Base-by-base conservation (phyloP, 768 basidiomycete species). In the Suillus subaureus region DNA sequence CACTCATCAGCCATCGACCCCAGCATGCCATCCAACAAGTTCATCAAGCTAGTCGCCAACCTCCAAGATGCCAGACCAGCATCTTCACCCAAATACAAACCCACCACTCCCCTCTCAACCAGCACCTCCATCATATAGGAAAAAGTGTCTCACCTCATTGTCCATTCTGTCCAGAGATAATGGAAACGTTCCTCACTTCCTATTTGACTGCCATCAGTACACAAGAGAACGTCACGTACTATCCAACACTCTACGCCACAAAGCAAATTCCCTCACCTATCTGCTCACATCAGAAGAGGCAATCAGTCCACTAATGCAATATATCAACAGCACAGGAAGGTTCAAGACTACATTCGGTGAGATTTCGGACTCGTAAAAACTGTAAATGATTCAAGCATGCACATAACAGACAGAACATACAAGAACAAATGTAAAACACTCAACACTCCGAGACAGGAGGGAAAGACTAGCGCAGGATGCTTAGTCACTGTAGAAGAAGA, bases 31-130 rank as follows among this genome's bases (percentile, higher is more conserved):
- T 55, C 52, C 6, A 37, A 40, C 9, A 47, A 26, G 2, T 61
- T 28, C 33, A n/a, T 39, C 15, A 71, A 67, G 57, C 37, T 64
- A 0, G 61, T 66, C 9, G 33, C 57, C 11, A 31, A 39, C 0
- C 43, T 76, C 2, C 65, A 1, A 45, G 69, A 47, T 58, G 64
- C 26, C 61, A 73, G 2, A 64, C 70, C 12, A 71, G 73, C 47
- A 39, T 79, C 6, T 43, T 80, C 0, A 66, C 69, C 1, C 79
- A 80, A 61, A 70, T 81, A 18, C 45, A 71, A 1, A 75, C 75
- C 2, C 73, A 72, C 2, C 79, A 80, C 52, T 49, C 66, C 9
- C 72, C 74, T 0, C 71, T 80, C 0, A 69, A 73, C n/a, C 60
- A 71, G 13, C 70, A 80, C 66, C 75, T 81, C 0, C 68, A 77